phyloP scores from a whole-genome alignment of 192 early-diverging fungal genomes.

The Mortierella alpina region DNA sequence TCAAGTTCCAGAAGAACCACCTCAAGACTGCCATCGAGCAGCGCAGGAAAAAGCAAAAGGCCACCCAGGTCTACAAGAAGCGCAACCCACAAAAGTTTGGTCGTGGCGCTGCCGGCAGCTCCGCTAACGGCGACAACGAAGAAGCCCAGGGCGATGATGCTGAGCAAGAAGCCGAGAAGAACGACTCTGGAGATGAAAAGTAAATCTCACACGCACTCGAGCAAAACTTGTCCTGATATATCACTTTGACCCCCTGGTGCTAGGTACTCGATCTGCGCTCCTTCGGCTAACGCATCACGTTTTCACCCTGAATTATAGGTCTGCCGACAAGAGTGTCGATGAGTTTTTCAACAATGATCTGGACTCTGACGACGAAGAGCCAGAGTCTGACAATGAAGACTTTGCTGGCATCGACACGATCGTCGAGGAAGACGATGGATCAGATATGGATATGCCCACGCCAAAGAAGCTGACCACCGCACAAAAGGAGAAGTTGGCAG shows the following conservation, averaged over 20 bases:
- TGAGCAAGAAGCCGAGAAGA: slow-evolving; percentile 21
- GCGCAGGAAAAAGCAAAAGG: slow-evolving; percentile 68
- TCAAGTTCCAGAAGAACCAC: slow-evolving; percentile 83
- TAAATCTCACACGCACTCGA: background rate
- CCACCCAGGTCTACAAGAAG: slow-evolving; percentile 66
- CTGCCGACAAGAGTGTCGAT: slow-evolving; percentile 58
- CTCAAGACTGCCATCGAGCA: slow-evolving; percentile 74
- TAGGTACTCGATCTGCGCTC: background rate
- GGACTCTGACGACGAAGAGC: slow-evolving; percentile 63
- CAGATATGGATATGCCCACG: slow-evolving; percentile 35
- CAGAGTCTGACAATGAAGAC: slow-evolving; percentile 65
- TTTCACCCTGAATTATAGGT: slow-evolving; percentile 14
- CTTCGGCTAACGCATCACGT: background rate
- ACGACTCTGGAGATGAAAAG: slow-evolving; percentile 37
- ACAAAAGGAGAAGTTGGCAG: slow-evolving; percentile 39
- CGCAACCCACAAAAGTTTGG: slow-evolving; percentile 67
- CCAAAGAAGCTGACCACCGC: slow-evolving; percentile 39
- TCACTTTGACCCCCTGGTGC: background rate
- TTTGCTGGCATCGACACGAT: slow-evolving; percentile 64
- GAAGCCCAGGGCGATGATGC: slow-evolving; percentile 5
- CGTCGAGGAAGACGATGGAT: slow-evolving; percentile 62
- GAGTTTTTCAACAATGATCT: slow-evolving; percentile 65
- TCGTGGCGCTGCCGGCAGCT: slow-evolving; percentile 26
- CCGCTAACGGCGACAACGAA: background rate
- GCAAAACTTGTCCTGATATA: background rate